Evolutionary conservation across 495 filamentous ascomycete species (phyloP).

Genomic region (Trichoderma asperelloides): DNA sequence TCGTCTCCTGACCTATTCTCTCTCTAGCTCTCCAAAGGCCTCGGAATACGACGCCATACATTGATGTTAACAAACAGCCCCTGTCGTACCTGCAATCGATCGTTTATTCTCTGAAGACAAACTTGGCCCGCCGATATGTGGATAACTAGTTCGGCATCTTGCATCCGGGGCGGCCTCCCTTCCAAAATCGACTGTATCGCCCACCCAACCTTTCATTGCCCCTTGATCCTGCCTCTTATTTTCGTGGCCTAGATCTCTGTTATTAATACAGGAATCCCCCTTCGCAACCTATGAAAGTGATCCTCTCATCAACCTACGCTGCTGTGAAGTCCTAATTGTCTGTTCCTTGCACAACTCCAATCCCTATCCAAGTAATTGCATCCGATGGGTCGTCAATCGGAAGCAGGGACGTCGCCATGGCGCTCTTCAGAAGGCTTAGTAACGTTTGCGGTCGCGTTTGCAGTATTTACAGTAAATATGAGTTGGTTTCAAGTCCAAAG

Average conservation of each 20-base stretch:
- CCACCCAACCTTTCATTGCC: neutral
- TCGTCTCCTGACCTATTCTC: neutral
- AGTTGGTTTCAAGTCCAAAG: neutral
- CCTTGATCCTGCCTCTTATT: neutral
- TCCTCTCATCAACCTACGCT: neutral
- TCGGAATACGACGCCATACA: neutral
- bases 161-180: neutral
- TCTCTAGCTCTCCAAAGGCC: neutral
- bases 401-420: neutral
- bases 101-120: neutral
- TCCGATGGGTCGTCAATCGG: neutral
- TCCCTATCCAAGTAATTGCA: neutral
- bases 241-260: neutral
- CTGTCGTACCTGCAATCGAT: neutral
- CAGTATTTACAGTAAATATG: neutral
- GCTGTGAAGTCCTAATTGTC: neutral
- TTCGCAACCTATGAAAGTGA: neutral
- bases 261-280: neutral
- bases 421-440: neutral
- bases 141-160: neutral
- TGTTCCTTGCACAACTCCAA: neutral
- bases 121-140: neutral
- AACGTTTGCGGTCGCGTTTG: neutral
- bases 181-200: neutral
- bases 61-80: neutral